Evolutionary conservation across 441 rosid species (phyloP).

Genomic region (Euphorbia schlechtendalii): DNA sequence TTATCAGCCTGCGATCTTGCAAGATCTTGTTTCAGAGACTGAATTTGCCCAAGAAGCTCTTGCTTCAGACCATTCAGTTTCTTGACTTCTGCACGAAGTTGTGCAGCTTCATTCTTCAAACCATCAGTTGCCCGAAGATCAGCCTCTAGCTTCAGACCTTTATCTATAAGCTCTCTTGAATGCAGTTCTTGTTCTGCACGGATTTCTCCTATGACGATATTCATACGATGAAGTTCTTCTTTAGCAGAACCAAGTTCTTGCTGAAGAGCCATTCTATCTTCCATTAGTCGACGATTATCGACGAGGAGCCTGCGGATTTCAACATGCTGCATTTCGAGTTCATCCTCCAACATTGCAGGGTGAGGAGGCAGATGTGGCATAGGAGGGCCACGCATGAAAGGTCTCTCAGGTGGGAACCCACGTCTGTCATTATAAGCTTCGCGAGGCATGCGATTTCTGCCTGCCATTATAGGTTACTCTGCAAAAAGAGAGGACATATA

Average conservation of each 20-base stretch:
- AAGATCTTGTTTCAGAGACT: conserved; percentile 63
- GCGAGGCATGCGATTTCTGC: conserved; percentile 69
- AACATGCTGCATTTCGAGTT: conserved; percentile 71
- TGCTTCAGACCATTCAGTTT: conserved; percentile 64
- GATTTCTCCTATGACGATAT: conserved; percentile 50
- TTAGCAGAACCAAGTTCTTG: conserved; percentile 74
- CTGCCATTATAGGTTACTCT: conserved; percentile 46
- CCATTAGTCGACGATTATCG: conserved; percentile 71
- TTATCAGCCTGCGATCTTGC: conserved; percentile 67
- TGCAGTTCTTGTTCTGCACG: conserved; percentile 66
- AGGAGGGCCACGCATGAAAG: conserved; percentile 63
- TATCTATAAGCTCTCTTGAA: conserved; percentile 68
- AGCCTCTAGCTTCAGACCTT: conserved; percentile 77
- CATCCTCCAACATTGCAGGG: conserved; percentile 78
- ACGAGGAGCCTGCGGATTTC: conserved; percentile 71
- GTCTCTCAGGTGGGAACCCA: conserved; percentile 56
- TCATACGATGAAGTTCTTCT: conserved; percentile 86
- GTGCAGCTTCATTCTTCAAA: conserved; percentile 62
- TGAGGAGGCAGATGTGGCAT: conserved; percentile 55
- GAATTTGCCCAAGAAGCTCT: conserved; percentile 66
- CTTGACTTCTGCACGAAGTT: conserved; percentile 68
- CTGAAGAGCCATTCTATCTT: conserved; percentile 66
- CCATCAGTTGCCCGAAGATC: conserved; percentile 84
- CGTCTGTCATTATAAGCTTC: conserved; percentile 53
- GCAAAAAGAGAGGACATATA: conserved; percentile 4